A percentile compares a stretch with the other conserved stretches of the same genome.
These are phyloP conservation scores for Tetrahymena thermophila DNA, from an alignment of 73 alveolate genomes.

Conservation along the genomic window DNA sequence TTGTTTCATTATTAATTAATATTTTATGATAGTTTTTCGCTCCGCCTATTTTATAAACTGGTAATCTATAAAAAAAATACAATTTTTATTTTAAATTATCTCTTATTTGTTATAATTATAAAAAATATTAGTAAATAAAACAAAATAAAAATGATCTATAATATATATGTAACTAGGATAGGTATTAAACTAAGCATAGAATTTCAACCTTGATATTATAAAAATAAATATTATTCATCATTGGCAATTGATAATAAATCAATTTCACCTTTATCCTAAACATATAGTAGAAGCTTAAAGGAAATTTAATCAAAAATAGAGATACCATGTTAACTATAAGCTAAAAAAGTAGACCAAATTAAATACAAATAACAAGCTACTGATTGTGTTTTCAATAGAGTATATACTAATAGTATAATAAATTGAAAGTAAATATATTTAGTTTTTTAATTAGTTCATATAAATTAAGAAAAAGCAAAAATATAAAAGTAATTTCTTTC, in stretches of 20 bases:
- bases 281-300: not conserved
- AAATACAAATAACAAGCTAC: not conserved
- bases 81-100: too few species aligned
- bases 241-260: not conserved
- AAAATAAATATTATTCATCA: not conserved
- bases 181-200: not conserved
- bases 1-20: too few species aligned
- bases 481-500: not conserved
- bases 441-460: not conserved
- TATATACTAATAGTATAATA: not conserved
- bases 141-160: too few species aligned
- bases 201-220: not conserved
- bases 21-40: too few species aligned
- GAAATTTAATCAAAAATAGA: not conserved
- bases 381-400: not conserved
- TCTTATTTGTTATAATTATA: too few species aligned
- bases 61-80: too few species aligned
- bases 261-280: not conserved
- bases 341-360: not conserved
- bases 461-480: not conserved
- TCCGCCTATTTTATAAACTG: too few species aligned
- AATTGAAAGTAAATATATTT: not conserved
- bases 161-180: not conserved
- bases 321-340: not conserved
- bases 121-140: too few species aligned